phyloP scores from a whole-genome alignment of 805 yeast genomes.

The Starmerella asiatica region DNA sequence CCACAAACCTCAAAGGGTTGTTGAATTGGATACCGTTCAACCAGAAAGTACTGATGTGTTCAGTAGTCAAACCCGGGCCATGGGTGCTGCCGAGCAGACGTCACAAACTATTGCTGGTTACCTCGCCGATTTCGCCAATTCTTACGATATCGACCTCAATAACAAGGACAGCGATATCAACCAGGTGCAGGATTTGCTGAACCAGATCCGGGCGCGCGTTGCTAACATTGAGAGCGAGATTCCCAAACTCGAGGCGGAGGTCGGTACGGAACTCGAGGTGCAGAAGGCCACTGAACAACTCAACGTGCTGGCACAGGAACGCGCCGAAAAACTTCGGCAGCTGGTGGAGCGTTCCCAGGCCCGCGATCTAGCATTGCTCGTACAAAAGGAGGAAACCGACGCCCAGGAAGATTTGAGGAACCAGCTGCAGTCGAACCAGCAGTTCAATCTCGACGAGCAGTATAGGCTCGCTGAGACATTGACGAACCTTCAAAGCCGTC shows the following conservation, averaged over 20 bases:
- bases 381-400: constrained; percentile 39
- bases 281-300: constrained; percentile 19
- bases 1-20: neutral
- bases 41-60: neutral
- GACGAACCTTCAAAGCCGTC: constrained; percentile 31
- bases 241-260: constrained; percentile 22
- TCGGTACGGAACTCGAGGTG: constrained; percentile 24
- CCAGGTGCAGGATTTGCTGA: constrained; percentile 35
- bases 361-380: constrained; percentile 42
- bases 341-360: constrained; percentile 56
- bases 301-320: constrained; percentile 21
- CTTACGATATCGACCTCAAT: constrained; percentile 43
- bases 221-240: constrained; percentile 27
- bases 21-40: neutral
- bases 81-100: constrained; percentile 6
- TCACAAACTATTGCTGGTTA: constrained; percentile 11
- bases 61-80: constrained; percentile 18
- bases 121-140: constrained; percentile 29
- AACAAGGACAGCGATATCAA: constrained; percentile 41
- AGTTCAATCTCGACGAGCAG: constrained; percentile 16
- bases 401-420: constrained; percentile 22
- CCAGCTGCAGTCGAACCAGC: constrained; percentile 15
- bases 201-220: constrained; percentile 32
- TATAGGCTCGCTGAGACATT: constrained; percentile 29
- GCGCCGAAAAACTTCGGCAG: constrained; percentile 29